Evolutionary conservation across 768 basidiomycete genomes (phyloP).

Genomic region (Lentinus brumalis): DNA sequence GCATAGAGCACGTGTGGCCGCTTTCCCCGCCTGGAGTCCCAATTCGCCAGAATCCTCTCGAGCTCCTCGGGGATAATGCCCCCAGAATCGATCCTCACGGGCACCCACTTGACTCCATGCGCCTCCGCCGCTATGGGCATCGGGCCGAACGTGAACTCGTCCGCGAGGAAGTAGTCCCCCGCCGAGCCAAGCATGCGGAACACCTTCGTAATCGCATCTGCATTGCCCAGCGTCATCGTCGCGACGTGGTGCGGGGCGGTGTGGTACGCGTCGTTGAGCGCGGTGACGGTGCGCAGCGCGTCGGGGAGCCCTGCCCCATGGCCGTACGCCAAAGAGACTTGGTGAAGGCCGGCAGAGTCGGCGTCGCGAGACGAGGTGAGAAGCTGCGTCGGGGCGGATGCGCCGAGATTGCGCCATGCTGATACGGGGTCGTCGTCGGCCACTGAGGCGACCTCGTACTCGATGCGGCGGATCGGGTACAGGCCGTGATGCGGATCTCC

Average conservation of each 20-base stretch:
- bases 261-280: constrained; percentile 37
- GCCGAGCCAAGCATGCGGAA: constrained; percentile 41
- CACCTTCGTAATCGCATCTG: constrained; percentile 43
- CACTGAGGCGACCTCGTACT: constrained; percentile 35
- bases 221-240: constrained; percentile 41
- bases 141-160: constrained; percentile 45
- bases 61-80: constrained; percentile 53
- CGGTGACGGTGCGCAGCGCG: constrained; percentile 31
- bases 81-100: constrained; percentile 48
- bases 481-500: constrained; percentile 34
- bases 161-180: constrained; percentile 44
- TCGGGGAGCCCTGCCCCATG: constrained; percentile 36
- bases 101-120: constrained; percentile 43
- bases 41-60: constrained; percentile 42
- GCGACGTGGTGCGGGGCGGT: constrained; percentile 34
- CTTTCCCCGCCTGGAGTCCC: constrained; percentile 48
- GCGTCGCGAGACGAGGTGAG: constrained; percentile 27
- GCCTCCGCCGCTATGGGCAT: constrained; percentile 40
- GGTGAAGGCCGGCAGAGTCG: constrained; percentile 25
- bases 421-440: constrained; percentile 30
- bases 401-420: constrained; percentile 27
- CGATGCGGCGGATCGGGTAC: constrained; percentile 35
- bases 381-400: constrained; percentile 23
- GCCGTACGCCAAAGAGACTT: constrained; percentile 37
- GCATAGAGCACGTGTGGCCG: constrained; percentile 53